These are phyloP conservation scores for Cercospora sojina DNA, from an alignment of 2,329 filamentous ascomycete species.

Conservation along the genomic window DNA sequence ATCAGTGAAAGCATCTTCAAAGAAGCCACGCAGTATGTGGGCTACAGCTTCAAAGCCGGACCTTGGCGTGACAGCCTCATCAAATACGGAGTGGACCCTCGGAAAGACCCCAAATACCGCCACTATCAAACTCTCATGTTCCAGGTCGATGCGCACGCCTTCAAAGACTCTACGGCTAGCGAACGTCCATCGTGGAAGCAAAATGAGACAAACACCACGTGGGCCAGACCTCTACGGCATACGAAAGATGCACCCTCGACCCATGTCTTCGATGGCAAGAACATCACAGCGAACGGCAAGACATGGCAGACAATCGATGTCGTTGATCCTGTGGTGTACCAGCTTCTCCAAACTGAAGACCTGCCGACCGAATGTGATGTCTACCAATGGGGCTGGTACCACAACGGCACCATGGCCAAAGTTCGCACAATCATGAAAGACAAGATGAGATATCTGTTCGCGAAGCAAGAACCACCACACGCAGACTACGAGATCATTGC, in stretches of 20 bases:
- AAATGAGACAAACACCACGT: conserved; percentile 19
- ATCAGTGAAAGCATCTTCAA: conserved; percentile 61
- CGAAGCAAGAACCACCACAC: conserved; percentile 36
- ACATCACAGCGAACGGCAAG: conserved; percentile 75
- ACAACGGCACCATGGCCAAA: conserved; percentile 77
- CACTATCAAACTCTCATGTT: conserved; percentile 89
- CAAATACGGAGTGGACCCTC: conserved; percentile 81
- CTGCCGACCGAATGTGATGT: conserved; percentile 51
- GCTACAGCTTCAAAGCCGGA: conserved; percentile 88
- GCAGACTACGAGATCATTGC: conserved; percentile 31
- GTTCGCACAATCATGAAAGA: conserved; percentile 83
- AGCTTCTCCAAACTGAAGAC: conserved; percentile 64
- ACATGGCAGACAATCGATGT: conserved; percentile 96
- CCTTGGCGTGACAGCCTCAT: conserved; percentile 89
- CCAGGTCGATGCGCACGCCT: conserved; percentile 54
- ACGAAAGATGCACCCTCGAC: conserved; percentile 45
- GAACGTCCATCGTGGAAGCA: conserved; percentile 8
- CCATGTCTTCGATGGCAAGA: conserved; percentile 81
- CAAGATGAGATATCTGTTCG: conserved; percentile 61
- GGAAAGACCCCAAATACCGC: conserved; percentile 71
- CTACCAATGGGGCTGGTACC: conserved; percentile 73
- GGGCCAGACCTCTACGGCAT: conserved; percentile 24
- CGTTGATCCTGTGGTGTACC: conserved; percentile 69
- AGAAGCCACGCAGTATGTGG: conserved; percentile 76
- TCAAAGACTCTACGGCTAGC: conserved; percentile 23